These are phyloP conservation scores for Cystobasidium pallidum DNA, from an alignment of 1,284 basidiomycete genomes.

Conservation along the genomic window DNA sequence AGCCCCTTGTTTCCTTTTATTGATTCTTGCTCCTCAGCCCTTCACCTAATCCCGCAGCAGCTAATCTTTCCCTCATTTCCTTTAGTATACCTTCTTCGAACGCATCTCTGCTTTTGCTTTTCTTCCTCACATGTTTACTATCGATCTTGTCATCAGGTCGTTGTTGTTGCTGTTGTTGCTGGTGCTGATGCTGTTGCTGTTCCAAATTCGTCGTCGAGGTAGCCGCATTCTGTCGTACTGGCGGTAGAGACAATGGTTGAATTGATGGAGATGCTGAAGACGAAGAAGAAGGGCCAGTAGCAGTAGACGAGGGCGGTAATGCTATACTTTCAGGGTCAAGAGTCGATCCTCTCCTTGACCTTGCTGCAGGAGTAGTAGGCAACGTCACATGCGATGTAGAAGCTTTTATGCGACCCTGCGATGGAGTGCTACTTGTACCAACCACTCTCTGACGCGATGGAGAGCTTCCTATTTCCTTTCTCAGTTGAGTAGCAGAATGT, in stretches of 20 bases:
- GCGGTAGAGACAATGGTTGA: neutral
- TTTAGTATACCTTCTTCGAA: constrained; percentile 31
- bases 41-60: constrained; percentile 30
- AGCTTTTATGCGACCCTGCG: neutral
- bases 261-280: constrained; percentile 7
- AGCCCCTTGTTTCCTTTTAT: neutral
- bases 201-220: neutral
- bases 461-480: constrained; percentile 7
- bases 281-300: constrained; percentile 14
- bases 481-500: constrained; percentile 7
- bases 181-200: no score
- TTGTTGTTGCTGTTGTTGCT: neutral
- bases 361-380: neutral
- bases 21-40: neutral
- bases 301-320: constrained; percentile 32
- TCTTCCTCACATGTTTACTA: neutral
- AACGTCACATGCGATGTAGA: neutral
- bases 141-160: neutral
- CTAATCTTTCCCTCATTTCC: constrained; percentile 41
- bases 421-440: neutral
- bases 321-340: constrained; percentile 21
- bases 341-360: neutral
- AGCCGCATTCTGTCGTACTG: neutral
- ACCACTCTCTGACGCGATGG: neutral
- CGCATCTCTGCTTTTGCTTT: constrained; percentile 1